These are phyloP conservation scores for Xerophyta viscosa DNA, from an alignment of 106 monocot species.

Conservation along the genomic window DNA sequence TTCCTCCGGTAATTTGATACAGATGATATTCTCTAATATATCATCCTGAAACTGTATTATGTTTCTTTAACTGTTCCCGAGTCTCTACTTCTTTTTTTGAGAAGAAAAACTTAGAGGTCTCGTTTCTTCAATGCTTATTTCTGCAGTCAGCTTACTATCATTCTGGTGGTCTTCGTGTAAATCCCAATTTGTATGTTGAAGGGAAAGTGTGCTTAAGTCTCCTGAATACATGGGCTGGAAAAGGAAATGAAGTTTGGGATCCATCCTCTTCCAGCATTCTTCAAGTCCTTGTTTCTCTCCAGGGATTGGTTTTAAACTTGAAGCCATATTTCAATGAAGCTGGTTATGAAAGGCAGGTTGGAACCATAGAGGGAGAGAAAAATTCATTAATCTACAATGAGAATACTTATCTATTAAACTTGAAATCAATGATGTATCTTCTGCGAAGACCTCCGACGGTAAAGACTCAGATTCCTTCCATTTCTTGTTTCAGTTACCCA, in stretches of 20 bases:
- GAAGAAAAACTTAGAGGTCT: no score
- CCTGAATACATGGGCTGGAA: conserved; percentile 94
- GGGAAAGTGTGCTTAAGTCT: conserved; percentile 96
- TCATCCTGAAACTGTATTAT: neutral
- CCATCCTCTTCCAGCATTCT: conserved; percentile 86
- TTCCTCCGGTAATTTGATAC: conserved; percentile 92
- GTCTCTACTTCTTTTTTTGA: no score
- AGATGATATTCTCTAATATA: neutral
- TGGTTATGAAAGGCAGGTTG: conserved; percentile 94
- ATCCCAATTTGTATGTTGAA: conserved; percentile 91
- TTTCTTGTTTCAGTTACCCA: no score
- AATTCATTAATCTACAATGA: conserved; percentile 91
- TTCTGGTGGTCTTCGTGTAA: conserved; percentile 89
- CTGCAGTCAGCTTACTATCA: conserved; percentile 78
- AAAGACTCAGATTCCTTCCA: conserved; percentile 18
- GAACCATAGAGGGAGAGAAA: conserved; percentile 93
- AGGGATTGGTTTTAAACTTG: conserved; percentile 90
- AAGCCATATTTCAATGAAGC: conserved; percentile 99
- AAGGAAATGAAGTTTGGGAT: conserved; percentile 97
- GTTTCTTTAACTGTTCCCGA: no score
- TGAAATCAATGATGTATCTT: conserved; percentile 89
- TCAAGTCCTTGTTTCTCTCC: conserved; percentile 97
- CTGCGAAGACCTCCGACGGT: conserved; percentile 83
- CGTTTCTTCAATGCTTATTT: neutral
- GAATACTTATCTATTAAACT: conserved; percentile 79